Evolutionary conservation across 306 rosid genomes (phyloP), one percentile per base, ranked within the genome.

Genomic region (Quercus ilex): DNA sequence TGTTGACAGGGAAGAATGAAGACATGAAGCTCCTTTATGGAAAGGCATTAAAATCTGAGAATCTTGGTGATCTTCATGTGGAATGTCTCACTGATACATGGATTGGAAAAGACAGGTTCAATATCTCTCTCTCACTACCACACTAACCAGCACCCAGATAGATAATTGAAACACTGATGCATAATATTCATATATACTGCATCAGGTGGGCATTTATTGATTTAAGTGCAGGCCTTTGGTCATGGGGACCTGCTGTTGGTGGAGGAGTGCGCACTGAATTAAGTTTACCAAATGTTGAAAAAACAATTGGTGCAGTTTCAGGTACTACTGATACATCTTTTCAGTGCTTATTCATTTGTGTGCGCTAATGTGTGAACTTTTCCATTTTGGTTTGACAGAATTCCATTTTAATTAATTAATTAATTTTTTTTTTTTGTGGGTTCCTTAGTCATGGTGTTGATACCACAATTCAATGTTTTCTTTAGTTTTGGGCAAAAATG

Each of bases 211-310:
- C 92, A 4, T 91, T 94, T 87, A 84, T 94, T 78, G 99, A 94
- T 88, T 86, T 94, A 81, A 94, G 93, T 79, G 97, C 99, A 4
- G 97, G 99, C 67, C 99, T 97, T 74, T 94, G 91, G 81, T 90
- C 99, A 71, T 94, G 99, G 99, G 99, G 99, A 17, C 99, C 99
- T 57, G 93, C 94, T 77, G 94, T 94, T 77, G 99, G 99, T 71
- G 99, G 99, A 62, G 99, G 99, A 74, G 99, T 94, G 65, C 97
- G 99, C 58, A 94, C 97, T 75, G 94, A 92, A 73, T 84, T 87
- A 73, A 91, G 97, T 74, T 79, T 88, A 79, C 99, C 99, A 33
- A 88, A 90, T 84, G 99, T 94, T 78, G 89, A 87, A 75, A 92
- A 88, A 84, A 89, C 99, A 5, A 89, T 90, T 82, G 97, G 97